phyloP scores from a whole-genome alignment of 1,284 basidiomycete genomes.

The Cerrena zonata region DNA sequence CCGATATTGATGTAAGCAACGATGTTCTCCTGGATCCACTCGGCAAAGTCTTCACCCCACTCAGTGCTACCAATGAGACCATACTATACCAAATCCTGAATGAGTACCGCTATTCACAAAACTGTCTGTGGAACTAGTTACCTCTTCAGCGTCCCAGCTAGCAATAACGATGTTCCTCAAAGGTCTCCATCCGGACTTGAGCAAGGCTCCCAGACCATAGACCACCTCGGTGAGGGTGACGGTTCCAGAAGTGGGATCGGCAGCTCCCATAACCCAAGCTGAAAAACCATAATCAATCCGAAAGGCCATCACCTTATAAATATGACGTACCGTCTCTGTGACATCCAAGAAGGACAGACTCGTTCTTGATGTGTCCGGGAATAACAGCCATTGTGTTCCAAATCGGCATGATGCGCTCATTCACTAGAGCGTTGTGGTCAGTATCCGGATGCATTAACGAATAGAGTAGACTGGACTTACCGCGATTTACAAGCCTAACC shows the following conservation, averaged over 20 bases:
- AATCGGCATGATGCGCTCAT: conserved; percentile 72
- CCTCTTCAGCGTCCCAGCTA: conserved; percentile 90
- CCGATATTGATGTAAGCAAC: conserved; percentile 88
- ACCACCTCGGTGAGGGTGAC: conserved; percentile 78
- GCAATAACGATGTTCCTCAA: conserved; percentile 80
- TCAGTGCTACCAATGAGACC: conserved; percentile 85
- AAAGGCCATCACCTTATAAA: neutral
- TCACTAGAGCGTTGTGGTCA: conserved; percentile 37
- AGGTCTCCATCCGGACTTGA: conserved; percentile 80
- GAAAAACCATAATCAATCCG: neutral
- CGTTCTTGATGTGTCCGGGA: conserved; percentile 82
- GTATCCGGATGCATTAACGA: neutral
- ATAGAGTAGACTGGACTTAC: conserved; percentile 32
- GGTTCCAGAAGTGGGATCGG: conserved; percentile 84
- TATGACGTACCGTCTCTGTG: conserved; percentile 71
- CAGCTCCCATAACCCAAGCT: conserved; percentile 61
- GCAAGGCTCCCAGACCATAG: conserved; percentile 69
- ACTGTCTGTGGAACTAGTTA: too few relatives aligned
- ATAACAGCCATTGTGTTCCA: conserved; percentile 89
- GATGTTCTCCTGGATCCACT: conserved; percentile 72
- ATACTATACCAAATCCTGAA: conserved; percentile 42
- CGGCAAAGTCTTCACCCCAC: conserved; percentile 83
- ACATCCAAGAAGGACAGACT: conserved; percentile 81
- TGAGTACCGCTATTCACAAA: too few relatives aligned
- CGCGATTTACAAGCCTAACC: conserved; percentile 60